Base-by-base conservation (phyloP, 75 land plant species). In the Cupressus sempervirens region DNA sequence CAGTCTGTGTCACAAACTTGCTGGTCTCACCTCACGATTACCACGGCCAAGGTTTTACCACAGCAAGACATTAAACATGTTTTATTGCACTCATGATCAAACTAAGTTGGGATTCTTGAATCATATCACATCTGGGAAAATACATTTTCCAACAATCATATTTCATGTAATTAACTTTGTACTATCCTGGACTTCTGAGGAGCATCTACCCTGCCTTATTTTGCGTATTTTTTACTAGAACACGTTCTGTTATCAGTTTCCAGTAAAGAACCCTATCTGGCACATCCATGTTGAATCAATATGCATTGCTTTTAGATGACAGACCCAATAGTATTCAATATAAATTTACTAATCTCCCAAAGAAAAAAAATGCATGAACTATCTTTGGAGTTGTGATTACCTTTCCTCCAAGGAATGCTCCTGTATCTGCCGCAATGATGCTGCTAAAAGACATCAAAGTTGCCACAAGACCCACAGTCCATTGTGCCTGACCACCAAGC, bases 381-480 rank as follows among this genome's bases (percentile, higher is more conserved):
- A 79, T 79, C 81, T 79, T 3, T 50, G n/a, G 46, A 45, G 48
- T 41, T 43, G 23, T 26, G 54, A 79, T 70, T 89, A 94, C 99
- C 98, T 88, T 96, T 45, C 99, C 99, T 67, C 98, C 96, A 62
- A 98, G 73, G 86, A 92, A 98, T 83, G 98, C 98, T 89, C 82
- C 95, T 36, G 98, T 98, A 86, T 98, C 98, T 58, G 99, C 99
- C 76, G 98, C 98, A 90, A 96, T 92, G 82, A 97, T 90, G 75
- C 97, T 89, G 88, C 99, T 91, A 43, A 93, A 40, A 80, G 99
- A 89, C 82, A 98, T 93, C 72, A 98, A 88, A 7, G 97, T 98
- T 67, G 97, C 98, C 75, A 98, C 88, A 86, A 97, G 92, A 40
- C 98, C 98, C 50, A 97, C 98, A 15, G 98, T 94, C 98, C 97